Evolutionary conservation across 2,329 filamentous ascomycete species (phyloP).

Genomic region (Aureobasidium sp.): DNA sequence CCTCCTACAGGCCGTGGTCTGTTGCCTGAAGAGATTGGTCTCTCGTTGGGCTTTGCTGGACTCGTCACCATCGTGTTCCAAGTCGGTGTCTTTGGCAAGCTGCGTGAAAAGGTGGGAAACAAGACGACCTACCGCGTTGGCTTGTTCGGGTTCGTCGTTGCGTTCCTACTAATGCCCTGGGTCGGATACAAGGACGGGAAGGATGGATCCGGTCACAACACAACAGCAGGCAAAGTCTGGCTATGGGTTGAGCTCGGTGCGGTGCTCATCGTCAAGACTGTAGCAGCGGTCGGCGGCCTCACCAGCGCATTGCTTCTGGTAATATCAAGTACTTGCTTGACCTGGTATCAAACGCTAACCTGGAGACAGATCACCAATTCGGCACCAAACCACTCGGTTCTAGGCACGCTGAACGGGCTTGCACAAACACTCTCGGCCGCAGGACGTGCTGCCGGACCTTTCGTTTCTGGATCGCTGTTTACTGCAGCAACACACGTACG

Average conservation of each 20-base stretch:
- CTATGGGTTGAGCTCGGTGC: constrained; percentile 75
- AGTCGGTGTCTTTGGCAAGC: constrained; percentile 69
- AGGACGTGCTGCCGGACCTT: constrained; percentile 80
- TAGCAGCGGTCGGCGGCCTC: constrained; percentile 80
- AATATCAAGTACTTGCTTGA: background rate
- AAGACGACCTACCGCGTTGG: constrained; percentile 74
- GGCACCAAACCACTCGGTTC: constrained; percentile 72
- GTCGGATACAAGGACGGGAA: constrained; percentile 66
- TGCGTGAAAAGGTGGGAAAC: constrained; percentile 77
- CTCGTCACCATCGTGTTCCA: constrained; percentile 85
- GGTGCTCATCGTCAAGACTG: constrained; percentile 79
- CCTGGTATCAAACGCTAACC: constrained; percentile 39
- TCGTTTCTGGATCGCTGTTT: constrained; percentile 81
- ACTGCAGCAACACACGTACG: constrained; percentile 65
- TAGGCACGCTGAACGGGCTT: constrained; percentile 86
- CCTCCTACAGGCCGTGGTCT: constrained; percentile 71
- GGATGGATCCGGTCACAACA: constrained; percentile 31
- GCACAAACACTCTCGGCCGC: constrained; percentile 90
- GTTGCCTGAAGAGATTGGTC: constrained; percentile 71
- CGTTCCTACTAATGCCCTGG: constrained; percentile 84
- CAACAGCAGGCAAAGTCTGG: constrained; percentile 56
- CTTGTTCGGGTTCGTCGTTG: constrained; percentile 70
- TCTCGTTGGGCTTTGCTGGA: constrained; percentile 78
- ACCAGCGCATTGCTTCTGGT: constrained; percentile 76
- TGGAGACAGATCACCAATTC: constrained; percentile 76